phyloP scores from a whole-genome alignment of 2,329 filamentous ascomycete genomes.

The Pseudocercospora cruenta region DNA sequence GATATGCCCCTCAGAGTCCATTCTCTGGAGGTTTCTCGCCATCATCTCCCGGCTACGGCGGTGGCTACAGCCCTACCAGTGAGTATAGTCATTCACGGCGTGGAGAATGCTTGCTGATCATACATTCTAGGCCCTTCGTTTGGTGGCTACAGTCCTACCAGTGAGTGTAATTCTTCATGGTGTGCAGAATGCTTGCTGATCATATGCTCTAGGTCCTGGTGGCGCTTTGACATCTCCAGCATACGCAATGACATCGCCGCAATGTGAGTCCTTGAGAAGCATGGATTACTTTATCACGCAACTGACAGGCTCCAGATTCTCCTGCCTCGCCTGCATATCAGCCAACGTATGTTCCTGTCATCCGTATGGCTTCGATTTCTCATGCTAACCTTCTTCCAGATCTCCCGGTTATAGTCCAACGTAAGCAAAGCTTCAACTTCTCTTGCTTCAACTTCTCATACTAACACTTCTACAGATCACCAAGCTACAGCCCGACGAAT shows the following conservation, averaged over 20 bases:
- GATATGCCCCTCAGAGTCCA: constrained; percentile 46
- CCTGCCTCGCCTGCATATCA: background rate
- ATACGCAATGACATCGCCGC: constrained; percentile 55
- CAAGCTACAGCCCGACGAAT: background rate
- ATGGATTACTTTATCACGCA: background rate
- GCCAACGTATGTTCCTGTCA: too few relatives aligned
- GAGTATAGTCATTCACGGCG: background rate
- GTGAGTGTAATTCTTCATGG: background rate
- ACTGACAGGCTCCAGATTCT: background rate
- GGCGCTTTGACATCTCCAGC: constrained; percentile 58
- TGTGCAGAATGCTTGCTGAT: background rate
- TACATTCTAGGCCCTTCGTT: constrained; percentile 1
- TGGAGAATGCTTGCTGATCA: background rate
- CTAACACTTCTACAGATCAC: background rate
- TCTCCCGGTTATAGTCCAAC: background rate
- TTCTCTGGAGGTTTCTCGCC: constrained; percentile 66
- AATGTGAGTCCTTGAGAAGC: background rate
- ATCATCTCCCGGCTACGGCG: constrained; percentile 63
- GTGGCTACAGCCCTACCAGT: constrained; percentile 33
- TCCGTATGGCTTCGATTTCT: background rate
- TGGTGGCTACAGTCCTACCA: constrained; percentile 37
- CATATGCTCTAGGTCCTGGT: constrained; percentile 42
- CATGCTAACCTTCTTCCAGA: background rate
- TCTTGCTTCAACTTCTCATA: background rate
- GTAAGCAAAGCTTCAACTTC: background rate